phyloP scores from a whole-genome alignment of 148 eudicot species.

The Vaccinium corymbosum region DNA sequence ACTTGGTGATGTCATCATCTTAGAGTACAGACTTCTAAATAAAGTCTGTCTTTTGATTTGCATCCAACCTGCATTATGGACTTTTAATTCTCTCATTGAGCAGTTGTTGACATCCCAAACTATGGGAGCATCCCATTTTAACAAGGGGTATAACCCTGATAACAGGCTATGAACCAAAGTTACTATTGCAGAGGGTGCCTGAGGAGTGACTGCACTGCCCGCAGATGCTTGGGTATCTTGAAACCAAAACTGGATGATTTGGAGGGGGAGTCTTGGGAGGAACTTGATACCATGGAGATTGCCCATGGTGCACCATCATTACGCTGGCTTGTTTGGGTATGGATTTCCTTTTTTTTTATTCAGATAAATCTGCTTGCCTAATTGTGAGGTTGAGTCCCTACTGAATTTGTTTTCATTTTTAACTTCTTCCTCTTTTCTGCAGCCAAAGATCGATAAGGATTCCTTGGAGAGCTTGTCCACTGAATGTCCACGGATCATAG shows the following conservation, averaged over 20 bases:
- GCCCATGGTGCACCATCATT: conserved; percentile 60
- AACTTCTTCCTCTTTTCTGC: conserved; percentile 14
- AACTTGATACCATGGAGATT: conserved; percentile 65
- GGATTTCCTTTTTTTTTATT: conserved; percentile 7
- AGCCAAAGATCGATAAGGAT: conserved; percentile 74
- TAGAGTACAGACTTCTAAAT: not conserved
- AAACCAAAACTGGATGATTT: conserved; percentile 56
- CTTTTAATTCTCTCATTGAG: not conserved
- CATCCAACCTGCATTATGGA: conserved; percentile 10
- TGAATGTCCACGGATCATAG: conserved; percentile 82
- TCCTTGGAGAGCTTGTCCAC: conserved; percentile 50
- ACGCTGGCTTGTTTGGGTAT: conserved; percentile 98
- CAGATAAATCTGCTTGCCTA: not conserved
- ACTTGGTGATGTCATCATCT: not conserved
- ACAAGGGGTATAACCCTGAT: conserved; percentile 32
- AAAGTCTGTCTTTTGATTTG: not conserved
- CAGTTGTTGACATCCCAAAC: conserved; percentile 11
- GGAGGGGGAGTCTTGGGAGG: conserved; percentile 96
- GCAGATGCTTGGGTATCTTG: conserved; percentile 59
- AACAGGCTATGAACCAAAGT: conserved; percentile 45
- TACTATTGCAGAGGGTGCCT: conserved; percentile 88
- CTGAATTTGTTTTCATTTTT: not conserved
- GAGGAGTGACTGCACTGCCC: conserved; percentile 65
- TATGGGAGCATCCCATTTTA: conserved; percentile 29
- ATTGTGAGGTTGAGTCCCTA: not conserved